A percentile compares a stretch with the other conserved stretches of the same genome.
Conservation (phyloP, 306 rosid genomes). For the Begonia masoniana region DNA sequence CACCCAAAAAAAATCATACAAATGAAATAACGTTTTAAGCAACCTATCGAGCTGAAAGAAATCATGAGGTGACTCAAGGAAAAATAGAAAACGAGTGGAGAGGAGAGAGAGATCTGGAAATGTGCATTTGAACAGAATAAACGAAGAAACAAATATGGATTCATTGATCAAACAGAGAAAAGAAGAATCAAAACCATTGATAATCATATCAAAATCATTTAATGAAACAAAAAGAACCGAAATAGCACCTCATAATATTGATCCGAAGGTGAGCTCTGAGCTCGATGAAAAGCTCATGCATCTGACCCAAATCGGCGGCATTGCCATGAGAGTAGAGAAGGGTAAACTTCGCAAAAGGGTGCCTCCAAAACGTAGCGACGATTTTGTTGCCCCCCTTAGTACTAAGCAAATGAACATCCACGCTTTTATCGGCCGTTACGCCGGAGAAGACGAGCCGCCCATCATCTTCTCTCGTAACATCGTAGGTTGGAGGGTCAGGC, state of each 20-base stretch:
- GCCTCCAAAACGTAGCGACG: constrained; percentile 83
- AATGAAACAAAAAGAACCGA: not conserved
- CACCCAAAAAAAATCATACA: too few relatives aligned
- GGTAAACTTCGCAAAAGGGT: constrained; percentile 77
- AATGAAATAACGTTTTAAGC: too few relatives aligned
- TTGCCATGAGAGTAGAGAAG: constrained; percentile 91
- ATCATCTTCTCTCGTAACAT: constrained; percentile 32
- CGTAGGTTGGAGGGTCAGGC: constrained; percentile 93
- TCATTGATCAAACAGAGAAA: not conserved
- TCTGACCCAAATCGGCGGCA: constrained; percentile 98
- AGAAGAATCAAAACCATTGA: not conserved
- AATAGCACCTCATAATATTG: constrained; percentile 70
- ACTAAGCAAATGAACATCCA: constrained; percentile 48
- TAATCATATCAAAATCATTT: not conserved
- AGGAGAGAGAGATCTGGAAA: too few relatives aligned
- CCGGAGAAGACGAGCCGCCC: constrained; percentile 58
- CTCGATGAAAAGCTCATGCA: constrained; percentile 83
- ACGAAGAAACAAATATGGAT: not conserved
- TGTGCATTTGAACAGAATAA: too few relatives aligned
- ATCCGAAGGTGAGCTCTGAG: constrained; percentile 96
- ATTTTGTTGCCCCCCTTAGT: constrained; percentile 67
- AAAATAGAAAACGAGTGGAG: too few relatives aligned
- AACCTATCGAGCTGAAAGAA: too few relatives aligned
- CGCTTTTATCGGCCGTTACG: constrained; percentile 54
- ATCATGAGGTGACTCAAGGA: too few relatives aligned